phyloP scores from a whole-genome alignment of 768 basidiomycete genomes.

The Mycena rebaudengoi region DNA sequence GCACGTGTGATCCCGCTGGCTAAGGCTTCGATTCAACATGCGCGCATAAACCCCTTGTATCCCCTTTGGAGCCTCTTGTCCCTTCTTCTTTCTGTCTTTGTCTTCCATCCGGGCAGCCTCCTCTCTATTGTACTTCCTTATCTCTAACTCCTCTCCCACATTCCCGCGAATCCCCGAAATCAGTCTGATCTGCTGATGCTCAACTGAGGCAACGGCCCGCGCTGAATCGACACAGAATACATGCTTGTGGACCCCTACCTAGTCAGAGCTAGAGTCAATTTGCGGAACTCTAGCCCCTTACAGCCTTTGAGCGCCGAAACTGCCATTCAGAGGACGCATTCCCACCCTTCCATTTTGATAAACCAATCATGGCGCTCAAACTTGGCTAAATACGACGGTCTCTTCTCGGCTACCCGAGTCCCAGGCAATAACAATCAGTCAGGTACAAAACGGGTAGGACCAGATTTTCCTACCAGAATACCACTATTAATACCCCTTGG shows the following conservation, averaged over 20 bases:
- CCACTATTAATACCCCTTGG: slow-evolving; percentile 21
- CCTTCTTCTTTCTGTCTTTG: slow-evolving; percentile 1
- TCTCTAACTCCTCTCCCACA: background rate
- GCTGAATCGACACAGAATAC: no score
- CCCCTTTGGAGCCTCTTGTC: slow-evolving; percentile 9
- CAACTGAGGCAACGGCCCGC: no score
- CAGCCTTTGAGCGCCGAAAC: slow-evolving; percentile 16
- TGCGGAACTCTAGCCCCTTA: slow-evolving; percentile 9
- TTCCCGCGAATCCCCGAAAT: background rate
- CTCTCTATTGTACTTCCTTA: slow-evolving; percentile 7
- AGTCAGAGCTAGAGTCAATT: slow-evolving; percentile 17
- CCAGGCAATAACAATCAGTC: slow-evolving; percentile 25
- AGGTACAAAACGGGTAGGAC: slow-evolving; percentile 20
- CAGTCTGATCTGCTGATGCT: background rate
- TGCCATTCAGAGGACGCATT: slow-evolving; percentile 10
- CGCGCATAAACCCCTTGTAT: slow-evolving; percentile 21
- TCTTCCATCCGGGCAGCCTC: no score
- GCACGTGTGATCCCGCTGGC: slow-evolving; percentile 15
- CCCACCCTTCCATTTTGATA: slow-evolving; percentile 27
- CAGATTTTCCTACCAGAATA: slow-evolving; percentile 28
- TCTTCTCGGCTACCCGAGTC: slow-evolving; percentile 24
- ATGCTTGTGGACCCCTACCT: background rate
- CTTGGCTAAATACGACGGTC: slow-evolving; percentile 12
- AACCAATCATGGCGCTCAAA: slow-evolving; percentile 14
- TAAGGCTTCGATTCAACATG: slow-evolving; percentile 18